Evolutionary conservation across 805 yeast species (phyloP).

Genomic region (Novakomyces olei): DNA sequence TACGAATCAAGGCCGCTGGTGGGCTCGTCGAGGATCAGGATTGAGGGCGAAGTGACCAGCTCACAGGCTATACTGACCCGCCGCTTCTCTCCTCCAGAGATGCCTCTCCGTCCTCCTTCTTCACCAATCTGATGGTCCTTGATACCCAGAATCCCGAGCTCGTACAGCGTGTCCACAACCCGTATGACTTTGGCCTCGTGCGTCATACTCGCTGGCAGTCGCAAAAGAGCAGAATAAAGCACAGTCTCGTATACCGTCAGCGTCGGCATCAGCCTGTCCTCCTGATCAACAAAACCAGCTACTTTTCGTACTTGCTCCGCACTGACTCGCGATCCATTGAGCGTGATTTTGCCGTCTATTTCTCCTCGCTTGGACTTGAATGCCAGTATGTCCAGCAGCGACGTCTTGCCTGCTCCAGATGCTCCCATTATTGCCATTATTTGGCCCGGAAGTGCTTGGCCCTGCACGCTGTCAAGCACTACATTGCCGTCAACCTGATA

Average conservation of each 20-base stretch:
- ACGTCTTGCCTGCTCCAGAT: slow-evolving; percentile 96
- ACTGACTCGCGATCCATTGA: slow-evolving; percentile 37
- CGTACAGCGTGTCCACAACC: slow-evolving; percentile 66
- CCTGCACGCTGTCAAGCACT: slow-evolving; percentile 45
- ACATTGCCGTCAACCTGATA: slow-evolving; percentile 32
- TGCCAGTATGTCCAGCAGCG: slow-evolving; percentile 75
- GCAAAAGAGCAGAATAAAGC: slow-evolving; percentile 65
- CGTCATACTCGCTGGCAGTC: slow-evolving; percentile 70
- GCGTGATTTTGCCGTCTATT: slow-evolving; percentile 40
- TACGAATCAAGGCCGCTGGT: slow-evolving; percentile 80
- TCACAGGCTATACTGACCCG: slow-evolving; percentile 89
- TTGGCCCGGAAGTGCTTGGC: slow-evolving; percentile 66
- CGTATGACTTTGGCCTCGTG: slow-evolving; percentile 47
- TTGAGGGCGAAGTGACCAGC: slow-evolving; percentile 67
- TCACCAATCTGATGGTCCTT: slow-evolving; percentile 76
- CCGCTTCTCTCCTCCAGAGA: slow-evolving; percentile 81
- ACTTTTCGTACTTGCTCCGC: slow-evolving; percentile 34
- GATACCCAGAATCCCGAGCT: slow-evolving; percentile 61
- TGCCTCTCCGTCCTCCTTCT: slow-evolving; percentile 74
- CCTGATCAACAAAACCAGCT: slow-evolving; percentile 91
- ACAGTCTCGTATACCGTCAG: slow-evolving; percentile 92
- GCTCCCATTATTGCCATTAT: slow-evolving; percentile 96
- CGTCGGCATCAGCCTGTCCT: slow-evolving; percentile 74
- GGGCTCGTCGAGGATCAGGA: slow-evolving; percentile 72
- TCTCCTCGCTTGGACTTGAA: slow-evolving; percentile 63